Base-by-base conservation (phyloP, 441 rosid species). In the Erodium trifolium region DNA sequence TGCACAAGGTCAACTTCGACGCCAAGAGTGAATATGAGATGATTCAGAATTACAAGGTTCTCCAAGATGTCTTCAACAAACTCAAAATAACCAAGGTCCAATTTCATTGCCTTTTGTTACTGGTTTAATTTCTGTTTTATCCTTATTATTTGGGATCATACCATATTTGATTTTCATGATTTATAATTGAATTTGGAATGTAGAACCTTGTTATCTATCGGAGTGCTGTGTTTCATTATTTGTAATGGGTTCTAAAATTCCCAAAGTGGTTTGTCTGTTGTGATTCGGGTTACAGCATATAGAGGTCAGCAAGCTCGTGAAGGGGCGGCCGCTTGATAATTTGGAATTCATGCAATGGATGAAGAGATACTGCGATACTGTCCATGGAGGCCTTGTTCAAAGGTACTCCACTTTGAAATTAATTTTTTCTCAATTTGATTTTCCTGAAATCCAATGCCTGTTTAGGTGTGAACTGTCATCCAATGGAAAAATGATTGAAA, bases 311-410 rank as follows among this genome's bases (percentile, higher is more conserved):
- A 94, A 92, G 79, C 84, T 90, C 2, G 90, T 88, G 72, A 94
- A 94, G 72, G 97, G 99, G 51, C 85, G 98, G 73, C 94, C 98
- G 49, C 84, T 92, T 68, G 99, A 94, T 69, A 94, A 94, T 73
- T 74, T 94, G 88, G 99, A 94, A 84, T 94, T 92, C 59, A 92
- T 90, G 89, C 98, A 92, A 63, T 94, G 99, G 99, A 77, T 94
- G 98, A 94, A 92, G 83, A 86, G 83, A 41, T 92, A 90, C 78
- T 92, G 91, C 9, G 99, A 94, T 82, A 85, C 98, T 60, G 86
- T 88, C 1, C 84, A 81, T 13, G 96, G 94, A 47, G 86, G 91
- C 45, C 74, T 67, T 62, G 70, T 72, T 43, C 83, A 84, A 68
- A 73, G 67, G 98, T 92, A 80, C 75, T 31, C 67, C 45, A 2